Percentiles rank a stretch among this genome's conserved stretches.
phyloP scores from a whole-genome alignment of 2,329 filamentous ascomycete genomes.

The Acarospora socialis region DNA sequence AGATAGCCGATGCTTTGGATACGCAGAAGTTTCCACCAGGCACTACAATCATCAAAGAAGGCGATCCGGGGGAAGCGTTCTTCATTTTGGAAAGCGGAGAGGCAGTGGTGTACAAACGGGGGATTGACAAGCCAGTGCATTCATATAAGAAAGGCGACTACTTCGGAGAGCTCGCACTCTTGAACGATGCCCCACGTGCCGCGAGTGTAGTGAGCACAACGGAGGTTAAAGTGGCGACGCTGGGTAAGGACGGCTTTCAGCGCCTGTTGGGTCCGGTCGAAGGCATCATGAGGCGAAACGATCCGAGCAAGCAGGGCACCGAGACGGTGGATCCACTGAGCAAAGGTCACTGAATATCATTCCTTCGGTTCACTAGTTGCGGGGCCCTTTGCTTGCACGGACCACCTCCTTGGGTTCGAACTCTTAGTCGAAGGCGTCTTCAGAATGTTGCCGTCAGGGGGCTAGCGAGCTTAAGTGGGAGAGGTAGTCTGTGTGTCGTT shows the following conservation, averaged over 20 bases:
- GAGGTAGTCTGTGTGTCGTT: no score
- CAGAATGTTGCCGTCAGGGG: no score
- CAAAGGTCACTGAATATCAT: no score
- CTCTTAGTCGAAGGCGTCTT: no score
- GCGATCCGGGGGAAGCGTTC: constrained; percentile 82
- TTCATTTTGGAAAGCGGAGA: constrained; percentile 80
- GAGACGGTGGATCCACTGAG: constrained; percentile 42
- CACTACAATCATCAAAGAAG: constrained; percentile 76
- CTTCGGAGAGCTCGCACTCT: constrained; percentile 85
- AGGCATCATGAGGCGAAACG: constrained; percentile 77
- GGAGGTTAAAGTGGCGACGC: constrained; percentile 81
- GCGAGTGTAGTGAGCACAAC: constrained; percentile 73
- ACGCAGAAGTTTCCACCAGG: constrained; percentile 72
- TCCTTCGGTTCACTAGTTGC: no score
- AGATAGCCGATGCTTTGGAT: constrained; percentile 93
- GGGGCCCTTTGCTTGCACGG: no score
- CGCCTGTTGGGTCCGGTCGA: constrained; percentile 83
- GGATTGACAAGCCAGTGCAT: constrained; percentile 54
- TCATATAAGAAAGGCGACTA: constrained; percentile 85
- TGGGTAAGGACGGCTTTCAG: constrained; percentile 92
- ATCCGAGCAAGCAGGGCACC: constrained; percentile 31
- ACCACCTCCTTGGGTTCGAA: no score
- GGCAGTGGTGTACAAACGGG: constrained; percentile 68
- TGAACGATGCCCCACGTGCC: constrained; percentile 86
- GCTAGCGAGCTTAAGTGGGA: no score